Evolutionary conservation across 1,139 yeast genomes (phyloP), one percentile per base, ranked within the genome.

Genomic region (Candida freyschussii): DNA sequence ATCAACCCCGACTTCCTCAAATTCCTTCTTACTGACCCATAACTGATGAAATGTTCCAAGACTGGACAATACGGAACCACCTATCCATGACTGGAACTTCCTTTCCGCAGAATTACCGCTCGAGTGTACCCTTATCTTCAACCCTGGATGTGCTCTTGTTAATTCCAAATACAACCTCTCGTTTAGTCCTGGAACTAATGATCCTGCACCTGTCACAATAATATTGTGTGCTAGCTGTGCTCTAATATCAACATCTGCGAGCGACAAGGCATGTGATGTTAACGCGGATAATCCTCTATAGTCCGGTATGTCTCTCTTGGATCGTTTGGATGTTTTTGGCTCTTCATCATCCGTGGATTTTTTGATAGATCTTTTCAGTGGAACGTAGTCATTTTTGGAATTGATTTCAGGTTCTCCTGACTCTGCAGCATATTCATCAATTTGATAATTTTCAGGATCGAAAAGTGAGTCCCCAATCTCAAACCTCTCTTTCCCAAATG

Each of bases 21-120:
- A 86, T 59, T 91, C 98, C 48, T 76, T 77, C 56, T 79, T 82
- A 27, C 93, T 84, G 4, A 91, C 95, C 97, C 98, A 91, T 63
- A 84, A 66, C 60, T 91, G 98, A 57, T 91, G 98, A 67, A 91
- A 91, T 2, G 96, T 87, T 17, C 98, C 98, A 51, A 91, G 68
- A 35, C 95, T 82, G 4, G 96, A 81, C 39, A 91, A 66, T 24
- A 91, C 93, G 45, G 94, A 80, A 7, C 96, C 97, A 26, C 99
- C 99, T 35, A 91, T 75, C 97, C 98, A 91, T 7, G 93, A 71
- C 43, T 93, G 87, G 55, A 76, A 84, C 45, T 78, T 75, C 51
- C 97, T 72, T 59, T 91, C 98, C 31, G 72, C 70, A 2, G 83
- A 62, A 55, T 84, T 85, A 23, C 98, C 97, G 5, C 85, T 78